Evolutionary conservation across 2,329 filamentous ascomycete genomes (phyloP), one percentile per base, ranked within the genome.

Genomic region (Microcyclosporella mali): DNA sequence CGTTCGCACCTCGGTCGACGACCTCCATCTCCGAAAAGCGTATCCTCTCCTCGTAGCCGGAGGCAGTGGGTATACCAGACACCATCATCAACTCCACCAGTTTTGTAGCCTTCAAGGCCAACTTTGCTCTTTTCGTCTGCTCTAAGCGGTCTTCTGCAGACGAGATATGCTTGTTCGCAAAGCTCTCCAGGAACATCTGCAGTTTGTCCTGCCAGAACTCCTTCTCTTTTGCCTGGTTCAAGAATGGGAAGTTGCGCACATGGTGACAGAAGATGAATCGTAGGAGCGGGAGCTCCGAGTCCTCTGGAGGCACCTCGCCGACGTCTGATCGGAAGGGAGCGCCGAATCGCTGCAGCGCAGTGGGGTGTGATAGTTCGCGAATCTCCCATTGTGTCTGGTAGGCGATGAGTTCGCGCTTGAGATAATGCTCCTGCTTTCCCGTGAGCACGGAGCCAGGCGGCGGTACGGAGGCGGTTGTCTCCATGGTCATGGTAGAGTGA

Each of bases 151-250:
- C 92, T 68, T 97, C 92, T 4, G 90, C 95, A 4, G 89, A 94
- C 2, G 90, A 97, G 33, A 98, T 95, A 64, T 90, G 85, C 65
- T 97, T 98, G 62, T 84, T 92, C 11, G 92, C 90, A 64, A 98
- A 98, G 1, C 88, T 95, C 66, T 97, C 89, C 17, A 98, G 76
- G 61, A 98, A 98, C 62, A 89, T 79, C 72, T 98, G 92, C 47
- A 98, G 72, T 66, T 94, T 97, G 63, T 97, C 88, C 70, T 98
- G 92, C 92, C 92, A 98, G 61, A 98, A 98, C 68, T 98, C 92
- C 76, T 97, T 95, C 75, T 98, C 92, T 60, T 81, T 84, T 16
- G 92, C 92, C 73, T 94, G 88, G 67, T 98, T 88, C 51, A 98
- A 78, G 62, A 98, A 98, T 1, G 92, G 92, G 59, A 98, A 98